Percentiles rank a stretch among this genome's conserved stretches.
phyloP scores from a whole-genome alignment of 2,329 filamentous ascomycete species.

The Fusarium sp. region DNA sequence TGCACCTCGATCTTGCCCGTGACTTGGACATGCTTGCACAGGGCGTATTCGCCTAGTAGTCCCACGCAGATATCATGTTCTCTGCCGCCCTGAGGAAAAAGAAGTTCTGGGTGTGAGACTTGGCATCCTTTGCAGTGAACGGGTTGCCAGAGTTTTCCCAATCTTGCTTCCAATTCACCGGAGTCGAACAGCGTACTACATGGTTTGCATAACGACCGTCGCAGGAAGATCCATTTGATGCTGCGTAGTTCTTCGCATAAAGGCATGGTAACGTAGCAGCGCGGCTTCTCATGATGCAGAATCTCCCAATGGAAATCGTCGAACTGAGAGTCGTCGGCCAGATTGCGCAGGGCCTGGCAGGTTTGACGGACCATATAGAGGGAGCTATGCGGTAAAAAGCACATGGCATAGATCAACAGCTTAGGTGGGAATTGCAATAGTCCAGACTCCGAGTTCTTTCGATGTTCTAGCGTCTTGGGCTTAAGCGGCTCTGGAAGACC shows the following conservation, averaged over 20 bases:
- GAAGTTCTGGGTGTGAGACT: not conserved
- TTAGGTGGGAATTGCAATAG: not conserved
- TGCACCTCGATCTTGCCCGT: not conserved
- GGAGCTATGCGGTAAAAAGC: not conserved
- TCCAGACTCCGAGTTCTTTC: fast-evolving
- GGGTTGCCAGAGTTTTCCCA: not conserved
- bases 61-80: not conserved
- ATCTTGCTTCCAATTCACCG: not conserved
- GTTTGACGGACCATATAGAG: conserved; percentile 12
- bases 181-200: not conserved
- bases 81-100: not conserved
- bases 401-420: not conserved
- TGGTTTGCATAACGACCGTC: not conserved
- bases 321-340: not conserved
- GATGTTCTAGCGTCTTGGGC: fast-evolving
- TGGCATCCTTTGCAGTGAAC: not conserved
- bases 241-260: not conserved
- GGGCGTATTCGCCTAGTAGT: not conserved
- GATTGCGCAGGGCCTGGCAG: not conserved
- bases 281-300: not conserved
- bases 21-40: not conserved
- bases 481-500: fast-evolving
- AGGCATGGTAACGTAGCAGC: not conserved
- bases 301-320: not conserved
- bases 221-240: not conserved